Evolutionary conservation across 345 rosid species (phyloP), one percentile per base, ranked within the genome.

Genomic region (Aurinia saxatilis): DNA sequence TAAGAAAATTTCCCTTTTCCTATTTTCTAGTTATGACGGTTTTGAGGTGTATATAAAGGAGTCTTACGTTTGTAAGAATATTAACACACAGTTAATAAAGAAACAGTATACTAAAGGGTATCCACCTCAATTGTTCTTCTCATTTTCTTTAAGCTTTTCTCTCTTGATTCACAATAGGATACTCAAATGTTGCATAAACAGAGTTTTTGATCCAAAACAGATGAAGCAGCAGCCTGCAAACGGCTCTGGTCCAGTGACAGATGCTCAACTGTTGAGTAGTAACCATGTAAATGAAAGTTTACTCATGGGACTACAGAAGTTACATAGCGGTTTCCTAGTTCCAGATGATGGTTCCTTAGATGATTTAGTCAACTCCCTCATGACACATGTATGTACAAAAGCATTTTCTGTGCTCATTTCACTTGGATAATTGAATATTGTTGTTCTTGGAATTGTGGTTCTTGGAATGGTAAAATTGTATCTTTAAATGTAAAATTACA

Each of bases 321-420:
- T 33, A 9, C 82, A 73, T 45, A 69, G 69, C 12, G 51, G n/a
- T n/a, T n/a, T n/a, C n/a, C n/a, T n/a, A n/a, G n/a, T n/a, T n/a
- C n/a, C n/a, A n/a, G n/a, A n/a, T n/a, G n/a, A n/a, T n/a, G n/a
- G n/a, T n/a, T n/a, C n/a, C n/a, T n/a, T n/a, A 75, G 85, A 84
- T 60, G 91, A 81, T 73, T 16, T 82, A 29, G 79, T 70, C 19
- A 72, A 73, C 65, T 72, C 77, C 54, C 66, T 82, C 71, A 71
- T 78, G 75, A 75, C 78, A 44, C 75, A 68, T 84, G 95, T 80
- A 65, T 40, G 6, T 4, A 12, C 12, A 7, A 15, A 36, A 42
- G 0, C 36, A 44, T 44, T 56, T 17, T 3, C 1, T 23, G 15
- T 44, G 12, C 19, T 0, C 10, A 12, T 36, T 23, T 16, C 17